Evolutionary conservation across 345 rosid genomes (phyloP).

Genomic region (Streptanthus diversifolius): DNA sequence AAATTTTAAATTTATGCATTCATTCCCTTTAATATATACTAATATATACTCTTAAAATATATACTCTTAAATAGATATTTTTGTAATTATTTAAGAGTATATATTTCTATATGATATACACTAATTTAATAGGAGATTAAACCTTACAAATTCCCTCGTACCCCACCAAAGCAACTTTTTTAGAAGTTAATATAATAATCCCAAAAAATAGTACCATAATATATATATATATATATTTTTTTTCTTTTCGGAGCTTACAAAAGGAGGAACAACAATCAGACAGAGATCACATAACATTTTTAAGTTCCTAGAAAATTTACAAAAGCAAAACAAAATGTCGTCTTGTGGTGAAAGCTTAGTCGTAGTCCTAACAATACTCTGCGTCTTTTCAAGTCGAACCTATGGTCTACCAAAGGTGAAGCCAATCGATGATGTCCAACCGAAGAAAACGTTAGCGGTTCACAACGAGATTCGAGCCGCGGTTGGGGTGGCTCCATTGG

Average conservation of each 20-base stretch:
- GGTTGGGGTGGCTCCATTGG: constrained; percentile 46
- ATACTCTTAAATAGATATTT: too few species aligned
- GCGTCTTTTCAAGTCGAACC: background rate
- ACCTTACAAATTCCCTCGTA: background rate
- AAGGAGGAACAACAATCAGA: background rate
- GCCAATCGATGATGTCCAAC: constrained; percentile 37
- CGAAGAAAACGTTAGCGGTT: constrained; percentile 30
- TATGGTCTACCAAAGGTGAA: constrained; percentile 8
- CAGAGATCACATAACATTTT: background rate
- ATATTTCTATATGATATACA: background rate
- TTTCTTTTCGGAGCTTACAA: background rate
- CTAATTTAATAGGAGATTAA: background rate
- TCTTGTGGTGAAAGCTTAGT: background rate
- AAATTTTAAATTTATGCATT: too few species aligned
- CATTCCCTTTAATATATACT: too few species aligned
- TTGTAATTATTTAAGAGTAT: too few species aligned
- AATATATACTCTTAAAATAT: too few species aligned
- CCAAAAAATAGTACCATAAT: background rate
- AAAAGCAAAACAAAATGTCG: background rate
- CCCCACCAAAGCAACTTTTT: background rate
- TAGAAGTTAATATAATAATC: background rate
- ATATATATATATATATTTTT: background rate
- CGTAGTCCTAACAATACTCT: background rate
- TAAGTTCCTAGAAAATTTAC: background rate
- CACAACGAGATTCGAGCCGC: constrained; percentile 47